Base-by-base conservation (phyloP, 345 rosid species). In the Hibiscus mutabilis region DNA sequence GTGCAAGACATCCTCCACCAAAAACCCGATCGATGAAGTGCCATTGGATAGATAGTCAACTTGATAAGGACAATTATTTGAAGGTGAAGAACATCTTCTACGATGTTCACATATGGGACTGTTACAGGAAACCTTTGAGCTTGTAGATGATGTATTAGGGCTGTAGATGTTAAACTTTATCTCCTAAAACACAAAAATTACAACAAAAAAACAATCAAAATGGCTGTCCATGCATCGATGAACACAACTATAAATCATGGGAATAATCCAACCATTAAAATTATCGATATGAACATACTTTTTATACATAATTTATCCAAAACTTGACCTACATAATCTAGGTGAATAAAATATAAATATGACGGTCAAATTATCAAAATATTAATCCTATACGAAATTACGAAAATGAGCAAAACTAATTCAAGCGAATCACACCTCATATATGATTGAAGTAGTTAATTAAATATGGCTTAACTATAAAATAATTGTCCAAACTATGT, bases 1-100 rank as follows among this genome's bases (percentile, higher is more conserved):
- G 72, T 80, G 94, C 80, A 89, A 79, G 15, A 72, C 66, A 73
- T 89, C 94, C 80, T 89, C 80, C 15, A 85, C 88, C 77, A 84
- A 80, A 74, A 47, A 11, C 69, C 94, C 94, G 11, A 70, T 75
- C 47, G 94, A 77, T 44, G 86, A 73, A 72, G 94, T 89, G 40
- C 74, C 81, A 53, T 81, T 80, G 49, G 91, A 87, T 51, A 89
- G 85, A 76, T 89, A 89, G 4, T n/a, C 5, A 72, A 83, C 80
- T 70, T 76, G 76, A 74, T 87, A 89, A 53, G 84, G 84, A 73
- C 94, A 89, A 73, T 42, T 51, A 63, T 77, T 84, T 19, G 51
- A 61, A 74, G 82, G 62, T 0, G 88, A 71, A 1, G 88, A 1
- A 55, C 94, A 87, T 44, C 1, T 53, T 10, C 18, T 74, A 51